A percentile compares a stretch with the other conserved stretches of the same genome.
Conservation (phyloP, 2,329 filamentous ascomycete genomes). For the Geoglossum cookeanum region DNA sequence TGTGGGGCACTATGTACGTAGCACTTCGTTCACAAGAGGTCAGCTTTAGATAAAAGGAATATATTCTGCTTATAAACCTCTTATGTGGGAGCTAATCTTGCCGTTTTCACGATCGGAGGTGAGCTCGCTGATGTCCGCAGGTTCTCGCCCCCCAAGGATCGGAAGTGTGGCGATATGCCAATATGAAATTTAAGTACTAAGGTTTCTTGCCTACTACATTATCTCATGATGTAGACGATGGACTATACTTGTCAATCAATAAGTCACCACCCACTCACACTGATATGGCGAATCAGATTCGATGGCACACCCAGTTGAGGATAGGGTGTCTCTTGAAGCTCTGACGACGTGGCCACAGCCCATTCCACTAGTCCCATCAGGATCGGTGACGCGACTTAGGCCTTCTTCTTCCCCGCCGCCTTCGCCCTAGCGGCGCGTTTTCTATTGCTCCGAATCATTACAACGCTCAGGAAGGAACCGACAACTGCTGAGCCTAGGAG, state of each 20-base stretch:
- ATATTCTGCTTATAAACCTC: too few species aligned
- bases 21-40: too few species aligned
- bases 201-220: too few species aligned
- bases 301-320: neutral
- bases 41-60: too few species aligned
- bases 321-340: neutral
- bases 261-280: neutral
- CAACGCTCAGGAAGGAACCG: slow-evolving; percentile 83
- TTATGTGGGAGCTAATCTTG: too few species aligned
- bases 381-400: slow-evolving; percentile 21
- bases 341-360: neutral
- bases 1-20: too few species aligned
- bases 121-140: too few species aligned
- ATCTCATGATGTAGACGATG: neutral
- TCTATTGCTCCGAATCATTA: slow-evolving; percentile 97
- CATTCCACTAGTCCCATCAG: neutral
- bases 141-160: too few species aligned
- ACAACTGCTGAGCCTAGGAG: slow-evolving; percentile 84
- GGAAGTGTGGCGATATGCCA: too few species aligned
- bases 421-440: slow-evolving; percentile 94
- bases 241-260: neutral
- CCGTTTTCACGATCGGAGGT: neutral
- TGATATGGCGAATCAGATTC: neutral
- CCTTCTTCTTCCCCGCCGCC: slow-evolving; percentile 71
- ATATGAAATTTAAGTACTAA: too few species aligned